phyloP scores from a whole-genome alignment of 2,329 filamentous ascomycete genomes.

The Basipetospora chlamydospora region DNA sequence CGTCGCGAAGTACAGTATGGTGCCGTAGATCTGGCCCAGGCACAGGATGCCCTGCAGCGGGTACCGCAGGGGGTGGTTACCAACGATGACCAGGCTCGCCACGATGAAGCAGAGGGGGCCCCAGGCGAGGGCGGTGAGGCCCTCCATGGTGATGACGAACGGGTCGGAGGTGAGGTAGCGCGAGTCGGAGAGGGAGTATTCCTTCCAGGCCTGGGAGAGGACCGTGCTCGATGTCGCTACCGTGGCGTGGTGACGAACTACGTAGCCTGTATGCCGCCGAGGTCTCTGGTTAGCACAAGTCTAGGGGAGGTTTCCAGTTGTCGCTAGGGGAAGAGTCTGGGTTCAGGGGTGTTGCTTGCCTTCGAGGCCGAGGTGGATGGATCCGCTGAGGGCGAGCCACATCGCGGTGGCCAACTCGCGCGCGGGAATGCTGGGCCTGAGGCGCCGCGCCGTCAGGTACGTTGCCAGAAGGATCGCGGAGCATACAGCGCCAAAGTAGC shows the following conservation, averaged over 20 bases:
- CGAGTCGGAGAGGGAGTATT: conserved; percentile 41
- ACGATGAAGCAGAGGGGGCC: conserved; percentile 35
- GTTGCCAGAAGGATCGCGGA: conserved; percentile 41
- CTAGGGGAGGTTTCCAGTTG: background rate
- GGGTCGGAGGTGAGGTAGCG: conserved; percentile 37
- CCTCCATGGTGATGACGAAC: conserved; percentile 42
- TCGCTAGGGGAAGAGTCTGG: background rate
- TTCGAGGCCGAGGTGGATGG: conserved; percentile 28
- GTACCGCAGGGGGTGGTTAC: conserved; percentile 29
- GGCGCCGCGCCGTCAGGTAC: conserved; percentile 33
- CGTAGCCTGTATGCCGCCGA: conserved; percentile 26
- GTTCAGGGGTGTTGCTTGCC: conserved; percentile 11
- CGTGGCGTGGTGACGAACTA: conserved; percentile 25
- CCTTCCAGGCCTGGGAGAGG: conserved; percentile 42
- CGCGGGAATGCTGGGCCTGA: conserved; percentile 35
- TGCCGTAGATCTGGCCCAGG: conserved; percentile 35
- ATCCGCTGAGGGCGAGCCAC: conserved; percentile 64
- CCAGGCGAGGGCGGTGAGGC: conserved; percentile 36
- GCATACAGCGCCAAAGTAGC: conserved; percentile 42
- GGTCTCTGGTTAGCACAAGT: background rate
- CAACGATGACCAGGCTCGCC: conserved; percentile 27
- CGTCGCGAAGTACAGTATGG: conserved; percentile 36
- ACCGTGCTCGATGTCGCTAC: conserved; percentile 25
- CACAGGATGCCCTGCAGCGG: conserved; percentile 31
- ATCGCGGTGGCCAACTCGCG: conserved; percentile 45